Conservation (phyloP, 108 stramenopile species). For the Thalassiosira profunda region DNA sequence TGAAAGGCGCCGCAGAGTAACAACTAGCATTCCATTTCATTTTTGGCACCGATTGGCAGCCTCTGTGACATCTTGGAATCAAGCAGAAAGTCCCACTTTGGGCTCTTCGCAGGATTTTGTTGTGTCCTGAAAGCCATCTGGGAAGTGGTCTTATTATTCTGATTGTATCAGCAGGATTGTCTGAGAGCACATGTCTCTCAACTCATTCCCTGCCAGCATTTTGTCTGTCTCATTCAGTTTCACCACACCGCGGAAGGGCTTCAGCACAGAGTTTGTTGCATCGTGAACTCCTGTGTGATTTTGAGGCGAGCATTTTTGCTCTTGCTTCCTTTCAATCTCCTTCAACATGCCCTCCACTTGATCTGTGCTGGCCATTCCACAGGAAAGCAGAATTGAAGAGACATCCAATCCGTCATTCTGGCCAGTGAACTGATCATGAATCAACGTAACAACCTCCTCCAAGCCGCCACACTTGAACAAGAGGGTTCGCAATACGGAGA, state of each 20-base stretch:
- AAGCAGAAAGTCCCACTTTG: too few species aligned
- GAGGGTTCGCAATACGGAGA: slow-evolving; percentile 39
- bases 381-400: not conserved
- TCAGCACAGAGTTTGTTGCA: not conserved
- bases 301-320: not conserved
- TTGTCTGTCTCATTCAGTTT: not conserved
- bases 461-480: slow-evolving; percentile 23
- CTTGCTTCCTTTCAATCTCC: not conserved
- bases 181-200: slow-evolving; percentile 16
- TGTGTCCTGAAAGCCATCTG: too few species aligned
- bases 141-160: too few species aligned
- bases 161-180: slow-evolving; percentile 5
- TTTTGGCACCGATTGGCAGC: too few species aligned
- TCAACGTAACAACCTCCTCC: not conserved
- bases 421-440: not conserved
- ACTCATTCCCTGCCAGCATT: not conserved
- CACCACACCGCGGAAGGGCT: slow-evolving; percentile 18
- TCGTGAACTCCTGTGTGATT: not conserved
- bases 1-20: too few species aligned
- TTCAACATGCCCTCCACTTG: slow-evolving; percentile 20
- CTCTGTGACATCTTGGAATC: too few species aligned
- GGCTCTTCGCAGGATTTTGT: too few species aligned
- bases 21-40: too few species aligned
- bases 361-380: slow-evolving; percentile 2
- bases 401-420: not conserved